Percentiles rank a stretch among this genome's conserved stretches.
Conservation (phyloP, 1,284 basidiomycete species). For the Boletellus deceptivus region DNA sequence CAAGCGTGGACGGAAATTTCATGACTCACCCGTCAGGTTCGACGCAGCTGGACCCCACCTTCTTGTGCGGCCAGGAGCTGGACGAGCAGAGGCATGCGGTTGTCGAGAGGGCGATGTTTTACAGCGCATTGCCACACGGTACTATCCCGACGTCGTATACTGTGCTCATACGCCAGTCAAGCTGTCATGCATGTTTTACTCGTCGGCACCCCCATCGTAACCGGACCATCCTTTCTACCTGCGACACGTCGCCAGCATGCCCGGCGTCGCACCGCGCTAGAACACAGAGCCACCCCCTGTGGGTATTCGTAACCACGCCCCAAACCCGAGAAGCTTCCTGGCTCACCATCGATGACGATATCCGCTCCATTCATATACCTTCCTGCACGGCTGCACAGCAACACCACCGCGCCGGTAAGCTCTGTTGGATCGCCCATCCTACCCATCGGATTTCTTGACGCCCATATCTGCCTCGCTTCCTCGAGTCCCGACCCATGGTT, state of each 20-base stretch:
- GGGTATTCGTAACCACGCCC: background rate
- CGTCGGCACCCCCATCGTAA: too few relatives aligned
- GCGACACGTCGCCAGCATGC: too few relatives aligned
- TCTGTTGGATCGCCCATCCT: slow-evolving; percentile 43
- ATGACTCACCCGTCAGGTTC: background rate
- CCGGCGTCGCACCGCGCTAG: slow-evolving; percentile 1
- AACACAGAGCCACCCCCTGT: slow-evolving; percentile 28
- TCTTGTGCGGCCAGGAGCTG: too few relatives aligned
- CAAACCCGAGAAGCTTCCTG: background rate
- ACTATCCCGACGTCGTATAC: too few relatives aligned
- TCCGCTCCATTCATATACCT: slow-evolving; percentile 43
- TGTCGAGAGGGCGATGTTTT: too few relatives aligned
- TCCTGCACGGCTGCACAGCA: slow-evolving; percentile 43
- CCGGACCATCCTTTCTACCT: too few relatives aligned
- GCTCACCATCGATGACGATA: slow-evolving; percentile 41
- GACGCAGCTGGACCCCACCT: too few relatives aligned
- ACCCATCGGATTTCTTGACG: slow-evolving; percentile 41
- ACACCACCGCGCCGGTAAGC: slow-evolving; percentile 37
- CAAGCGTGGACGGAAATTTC: background rate
- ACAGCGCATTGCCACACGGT: too few relatives aligned
- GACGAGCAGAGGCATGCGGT: too few relatives aligned
- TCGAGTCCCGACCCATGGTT: slow-evolving; percentile 37
- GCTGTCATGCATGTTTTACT: too few relatives aligned
- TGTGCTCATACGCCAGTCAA: too few relatives aligned
- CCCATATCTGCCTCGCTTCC: slow-evolving; percentile 34